Conservation (phyloP, 139 green algal species). For the Tetraselmis chui region DNA sequence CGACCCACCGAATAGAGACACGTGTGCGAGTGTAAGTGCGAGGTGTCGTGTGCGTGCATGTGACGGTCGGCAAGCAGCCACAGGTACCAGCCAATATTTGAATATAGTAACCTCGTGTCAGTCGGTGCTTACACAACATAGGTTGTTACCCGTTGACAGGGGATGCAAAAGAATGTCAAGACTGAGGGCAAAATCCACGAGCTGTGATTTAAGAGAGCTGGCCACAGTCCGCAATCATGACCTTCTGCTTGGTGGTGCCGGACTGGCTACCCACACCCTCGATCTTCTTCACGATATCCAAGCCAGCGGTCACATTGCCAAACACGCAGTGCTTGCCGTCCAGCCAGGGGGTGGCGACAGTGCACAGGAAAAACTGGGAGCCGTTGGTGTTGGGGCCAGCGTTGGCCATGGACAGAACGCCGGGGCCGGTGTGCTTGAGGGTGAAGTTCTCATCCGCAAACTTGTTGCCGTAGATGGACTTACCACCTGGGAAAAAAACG, state of each 20-base stretch:
- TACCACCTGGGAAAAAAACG: slow-evolving; percentile 26
- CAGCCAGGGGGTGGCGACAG: slow-evolving; percentile 55
- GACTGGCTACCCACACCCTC: slow-evolving; percentile 39
- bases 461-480: slow-evolving; percentile 51
- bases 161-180: no score
- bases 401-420: slow-evolving; percentile 67
- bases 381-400: slow-evolving; percentile 66
- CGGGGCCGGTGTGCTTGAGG: slow-evolving; percentile 74
- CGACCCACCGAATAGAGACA: no score
- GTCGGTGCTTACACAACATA: no score
- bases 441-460: slow-evolving; percentile 72
- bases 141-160: no score
- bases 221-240: slow-evolving; percentile 65
- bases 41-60: no score
- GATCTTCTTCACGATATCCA: slow-evolving; percentile 64
- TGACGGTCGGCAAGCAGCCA: no score
- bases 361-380: slow-evolving; percentile 81
- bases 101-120: no score
- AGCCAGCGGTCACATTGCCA: slow-evolving; percentile 57
- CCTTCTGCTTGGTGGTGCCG: slow-evolving; percentile 41
- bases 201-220: slow-evolving; percentile 55
- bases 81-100: no score
- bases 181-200: no score
- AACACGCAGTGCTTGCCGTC: slow-evolving; percentile 75
- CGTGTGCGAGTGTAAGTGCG: no score